Percentiles rank a stretch among this genome's conserved stretches.
Evolutionary conservation across 2,329 filamentous ascomycete genomes (phyloP).

Genomic region (Alternaria tenuissima): DNA sequence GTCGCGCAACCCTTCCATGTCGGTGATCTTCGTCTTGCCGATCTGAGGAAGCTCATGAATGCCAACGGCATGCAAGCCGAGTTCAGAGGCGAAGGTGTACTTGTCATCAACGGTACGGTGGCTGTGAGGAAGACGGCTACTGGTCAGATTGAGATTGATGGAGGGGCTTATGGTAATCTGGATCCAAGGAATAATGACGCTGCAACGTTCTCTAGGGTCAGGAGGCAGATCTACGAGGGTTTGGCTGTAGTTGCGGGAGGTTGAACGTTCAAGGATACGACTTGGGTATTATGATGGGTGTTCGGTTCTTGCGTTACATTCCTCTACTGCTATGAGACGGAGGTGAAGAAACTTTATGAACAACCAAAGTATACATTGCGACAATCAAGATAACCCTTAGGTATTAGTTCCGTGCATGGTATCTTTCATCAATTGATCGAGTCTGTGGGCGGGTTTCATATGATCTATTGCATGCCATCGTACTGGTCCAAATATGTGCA

Average conservation of each 20-base stretch:
- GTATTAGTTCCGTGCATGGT: too few relatives aligned
- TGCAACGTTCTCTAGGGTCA: conserved; percentile 84
- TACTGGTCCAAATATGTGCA: too few relatives aligned
- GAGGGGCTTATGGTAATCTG: conserved; percentile 45
- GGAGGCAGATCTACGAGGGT: conserved; percentile 90
- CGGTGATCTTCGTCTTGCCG: conserved; percentile 87
- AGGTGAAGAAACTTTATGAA: too few relatives aligned
- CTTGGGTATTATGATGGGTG: too few relatives aligned
- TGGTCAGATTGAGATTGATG: conserved; percentile 89
- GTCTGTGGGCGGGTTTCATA: too few relatives aligned
- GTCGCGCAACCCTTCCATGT: conserved; percentile 91
- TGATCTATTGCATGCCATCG: too few relatives aligned
- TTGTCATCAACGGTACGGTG: conserved; percentile 87
- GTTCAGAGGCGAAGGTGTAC: conserved; percentile 89
- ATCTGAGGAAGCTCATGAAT: conserved; percentile 85
- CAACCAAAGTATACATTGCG: too few relatives aligned
- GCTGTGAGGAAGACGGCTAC: conserved; percentile 87
- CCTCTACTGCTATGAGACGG: too few relatives aligned
- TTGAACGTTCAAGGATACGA: background rate
- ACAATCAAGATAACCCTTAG: too few relatives aligned
- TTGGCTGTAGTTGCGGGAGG: conserved; percentile 84
- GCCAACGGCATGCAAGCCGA: conserved; percentile 82
- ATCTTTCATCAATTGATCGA: too few relatives aligned
- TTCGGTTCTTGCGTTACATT: background rate
- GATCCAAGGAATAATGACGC: conserved; percentile 59